Evolutionary conservation across 2,329 filamentous ascomycete genomes (phyloP).

Genomic region (Aspergillus unguis): DNA sequence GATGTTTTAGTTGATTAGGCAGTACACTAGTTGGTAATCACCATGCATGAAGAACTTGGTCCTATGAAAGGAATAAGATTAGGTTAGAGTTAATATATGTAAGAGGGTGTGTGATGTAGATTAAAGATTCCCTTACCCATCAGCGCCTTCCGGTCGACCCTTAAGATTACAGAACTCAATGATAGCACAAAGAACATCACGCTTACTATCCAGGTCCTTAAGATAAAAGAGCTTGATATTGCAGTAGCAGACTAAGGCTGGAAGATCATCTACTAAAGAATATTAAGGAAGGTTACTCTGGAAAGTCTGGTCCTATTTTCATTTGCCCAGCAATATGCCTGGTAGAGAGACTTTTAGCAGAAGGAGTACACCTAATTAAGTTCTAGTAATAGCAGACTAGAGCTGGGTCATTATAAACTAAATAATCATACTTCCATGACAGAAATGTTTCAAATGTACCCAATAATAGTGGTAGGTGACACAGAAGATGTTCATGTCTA

Average conservation of each 20-base stretch:
- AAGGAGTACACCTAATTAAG: conserved; percentile 21
- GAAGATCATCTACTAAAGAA: conserved; percentile 19
- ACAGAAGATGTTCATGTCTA: conserved; percentile 21
- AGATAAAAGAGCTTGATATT: conserved; percentile 28
- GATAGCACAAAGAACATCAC: conserved; percentile 24
- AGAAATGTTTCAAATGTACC: conserved; percentile 25
- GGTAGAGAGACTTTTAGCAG: conserved; percentile 15
- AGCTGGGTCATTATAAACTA: conserved; percentile 22
- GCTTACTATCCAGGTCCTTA: conserved; percentile 19
- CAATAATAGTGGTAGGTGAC: conserved; percentile 23
- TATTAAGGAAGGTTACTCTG: conserved; percentile 24
- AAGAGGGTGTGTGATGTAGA: background rate
- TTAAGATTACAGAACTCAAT: conserved; percentile 29
- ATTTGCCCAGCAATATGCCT: conserved; percentile 9
- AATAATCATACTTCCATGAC: conserved; percentile 20
- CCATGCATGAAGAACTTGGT: conserved; percentile 30
- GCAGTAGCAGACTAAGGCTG: conserved; percentile 21
- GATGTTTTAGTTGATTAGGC: conserved; percentile 24
- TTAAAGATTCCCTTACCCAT: conserved; percentile 22
- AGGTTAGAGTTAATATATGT: background rate
- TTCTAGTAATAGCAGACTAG: conserved; percentile 23
- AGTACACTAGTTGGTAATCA: conserved; percentile 30
- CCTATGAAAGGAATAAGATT: conserved; percentile 10
- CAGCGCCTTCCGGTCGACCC: conserved; percentile 23
- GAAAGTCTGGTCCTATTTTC: conserved; percentile 15